Evolutionary conservation across 1,139 yeast species (phyloP).

Genomic region (Magnusiomyces clavatus): DNA sequence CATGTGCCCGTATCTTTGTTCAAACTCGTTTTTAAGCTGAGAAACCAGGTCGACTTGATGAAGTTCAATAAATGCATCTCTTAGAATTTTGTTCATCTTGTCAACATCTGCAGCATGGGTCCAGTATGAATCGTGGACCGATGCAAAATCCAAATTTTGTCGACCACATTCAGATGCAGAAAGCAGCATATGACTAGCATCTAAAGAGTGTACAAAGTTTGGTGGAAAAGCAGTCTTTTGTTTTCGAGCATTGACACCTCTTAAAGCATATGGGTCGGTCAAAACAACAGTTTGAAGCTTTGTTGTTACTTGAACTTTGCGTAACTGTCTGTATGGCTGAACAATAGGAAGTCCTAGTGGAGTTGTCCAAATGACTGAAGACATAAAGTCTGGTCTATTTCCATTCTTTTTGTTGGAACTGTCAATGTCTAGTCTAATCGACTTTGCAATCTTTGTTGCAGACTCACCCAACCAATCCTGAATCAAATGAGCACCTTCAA

Average conservation of each 20-base stretch:
- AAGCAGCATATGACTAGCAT: conserved; percentile 90
- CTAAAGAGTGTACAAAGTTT: conserved; percentile 83
- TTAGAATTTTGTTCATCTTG: conserved; percentile 58
- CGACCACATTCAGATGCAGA: conserved; percentile 78
- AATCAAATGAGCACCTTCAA: conserved; percentile 86
- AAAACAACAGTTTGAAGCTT: conserved; percentile 78
- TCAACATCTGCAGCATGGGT: conserved; percentile 87
- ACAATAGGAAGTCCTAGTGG: conserved; percentile 85
- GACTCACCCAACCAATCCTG: conserved; percentile 95
- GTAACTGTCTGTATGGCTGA: conserved; percentile 79
- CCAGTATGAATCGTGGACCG: conserved; percentile 98
- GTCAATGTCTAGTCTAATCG: conserved; percentile 54
- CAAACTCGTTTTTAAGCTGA: conserved; percentile 70
- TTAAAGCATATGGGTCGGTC: conserved; percentile 73
- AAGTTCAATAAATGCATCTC: conserved; percentile 72
- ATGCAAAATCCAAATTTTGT: conserved; percentile 67
- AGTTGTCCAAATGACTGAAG: conserved; percentile 95
- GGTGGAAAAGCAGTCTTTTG: conserved; percentile 94
- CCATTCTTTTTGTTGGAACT: conserved; percentile 28
- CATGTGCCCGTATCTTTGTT: conserved; percentile 64
- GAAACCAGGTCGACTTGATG: conserved; percentile 69
- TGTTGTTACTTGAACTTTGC: conserved; percentile 59
- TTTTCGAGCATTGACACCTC: conserved; percentile 78
- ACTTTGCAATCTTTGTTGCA: conserved; percentile 72
- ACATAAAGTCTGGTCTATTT: conserved; percentile 43